Percentiles rank a stretch among this genome's conserved stretches.
These are phyloP conservation scores for Bipolaris victoriae DNA, from an alignment of 2,329 filamentous ascomycete genomes.

Conservation along the genomic window DNA sequence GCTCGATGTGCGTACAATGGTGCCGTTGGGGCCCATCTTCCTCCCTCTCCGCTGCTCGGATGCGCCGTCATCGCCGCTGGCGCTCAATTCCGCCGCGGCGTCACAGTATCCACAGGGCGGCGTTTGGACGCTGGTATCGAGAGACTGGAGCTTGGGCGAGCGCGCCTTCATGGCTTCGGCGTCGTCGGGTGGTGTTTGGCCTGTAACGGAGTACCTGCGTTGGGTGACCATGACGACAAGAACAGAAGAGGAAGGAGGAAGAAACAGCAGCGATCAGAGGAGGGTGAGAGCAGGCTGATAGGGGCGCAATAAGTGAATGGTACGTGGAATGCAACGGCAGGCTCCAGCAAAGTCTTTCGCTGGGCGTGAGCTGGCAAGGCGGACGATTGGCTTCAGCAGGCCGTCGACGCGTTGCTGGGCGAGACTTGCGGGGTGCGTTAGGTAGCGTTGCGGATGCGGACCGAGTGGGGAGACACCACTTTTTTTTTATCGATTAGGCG, in stretches of 20 bases:
- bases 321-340: slow-evolving; percentile 23
- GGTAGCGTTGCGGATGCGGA: slow-evolving; percentile 26
- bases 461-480: slow-evolving; percentile 21
- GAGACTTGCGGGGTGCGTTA: slow-evolving; percentile 37
- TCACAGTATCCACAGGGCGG: slow-evolving; percentile 43
- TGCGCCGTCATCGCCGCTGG: slow-evolving; percentile 23
- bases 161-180: slow-evolving; percentile 40
- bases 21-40: slow-evolving; percentile 33
- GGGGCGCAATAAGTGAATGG: slow-evolving; percentile 6
- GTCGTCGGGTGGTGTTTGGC: slow-evolving; percentile 45
- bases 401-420: slow-evolving; percentile 27
- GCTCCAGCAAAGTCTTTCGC: slow-evolving; percentile 15
- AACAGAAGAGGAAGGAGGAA: not conserved
- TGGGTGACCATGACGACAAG: slow-evolving; percentile 36
- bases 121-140: slow-evolving; percentile 44
- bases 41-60: slow-evolving; percentile 33
- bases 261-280: not conserved
- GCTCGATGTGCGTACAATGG: slow-evolving; percentile 38
- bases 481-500: slow-evolving; percentile 30
- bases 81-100: slow-evolving; percentile 20
- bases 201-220: slow-evolving; percentile 47
- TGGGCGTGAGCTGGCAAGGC: slow-evolving; percentile 34
- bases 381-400: slow-evolving; percentile 18
- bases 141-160: slow-evolving; percentile 46
- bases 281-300: slow-evolving; percentile 4